phyloP scores from a whole-genome alignment of 805 yeast species.

The Kodamaea kakaduensis region DNA sequence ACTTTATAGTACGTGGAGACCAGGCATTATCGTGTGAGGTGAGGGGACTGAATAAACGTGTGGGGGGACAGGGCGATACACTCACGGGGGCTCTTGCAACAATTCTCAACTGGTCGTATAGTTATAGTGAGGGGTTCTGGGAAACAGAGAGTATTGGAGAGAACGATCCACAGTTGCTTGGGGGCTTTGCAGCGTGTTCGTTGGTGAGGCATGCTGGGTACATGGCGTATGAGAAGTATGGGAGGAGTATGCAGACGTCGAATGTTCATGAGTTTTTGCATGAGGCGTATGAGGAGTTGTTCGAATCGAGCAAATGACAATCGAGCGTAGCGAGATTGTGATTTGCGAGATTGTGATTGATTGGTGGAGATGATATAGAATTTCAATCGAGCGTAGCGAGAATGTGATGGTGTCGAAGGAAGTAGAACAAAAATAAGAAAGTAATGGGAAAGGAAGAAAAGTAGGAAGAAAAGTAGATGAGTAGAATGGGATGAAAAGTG shows the following conservation, averaged over 20 bases:
- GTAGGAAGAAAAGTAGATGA: no score
- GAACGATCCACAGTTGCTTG: constrained; percentile 38
- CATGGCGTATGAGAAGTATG: constrained; percentile 60
- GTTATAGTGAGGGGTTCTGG: constrained; percentile 62
- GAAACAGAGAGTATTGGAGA: constrained; percentile 3
- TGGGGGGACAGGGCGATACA: constrained; percentile 97
- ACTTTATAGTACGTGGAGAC: constrained; percentile 55
- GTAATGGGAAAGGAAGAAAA: no score
- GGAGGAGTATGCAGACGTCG: constrained; percentile 82
- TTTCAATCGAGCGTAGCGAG: no score
- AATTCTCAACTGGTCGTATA: constrained; percentile 72
- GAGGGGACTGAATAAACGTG: constrained; percentile 71
- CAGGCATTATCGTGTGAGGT: constrained; percentile 40
- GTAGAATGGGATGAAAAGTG: no score
- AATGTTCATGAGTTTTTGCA: constrained; percentile 65
- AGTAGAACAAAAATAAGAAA: no score
- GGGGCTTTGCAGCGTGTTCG: constrained; percentile 69
- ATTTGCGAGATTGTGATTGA: constrained; percentile 1
- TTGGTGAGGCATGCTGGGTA: constrained; percentile 63
- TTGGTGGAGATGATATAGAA: no score
- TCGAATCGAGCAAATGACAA: constrained; percentile 12
- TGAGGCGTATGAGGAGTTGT: constrained; percentile 38
- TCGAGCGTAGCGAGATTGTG: background rate
- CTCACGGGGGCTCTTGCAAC: constrained; percentile 83
- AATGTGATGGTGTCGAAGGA: no score